Evolutionary conservation across 805 yeast species (phyloP), one percentile per base, ranked within the genome.

Genomic region (Wickerhamiella parazyma): DNA sequence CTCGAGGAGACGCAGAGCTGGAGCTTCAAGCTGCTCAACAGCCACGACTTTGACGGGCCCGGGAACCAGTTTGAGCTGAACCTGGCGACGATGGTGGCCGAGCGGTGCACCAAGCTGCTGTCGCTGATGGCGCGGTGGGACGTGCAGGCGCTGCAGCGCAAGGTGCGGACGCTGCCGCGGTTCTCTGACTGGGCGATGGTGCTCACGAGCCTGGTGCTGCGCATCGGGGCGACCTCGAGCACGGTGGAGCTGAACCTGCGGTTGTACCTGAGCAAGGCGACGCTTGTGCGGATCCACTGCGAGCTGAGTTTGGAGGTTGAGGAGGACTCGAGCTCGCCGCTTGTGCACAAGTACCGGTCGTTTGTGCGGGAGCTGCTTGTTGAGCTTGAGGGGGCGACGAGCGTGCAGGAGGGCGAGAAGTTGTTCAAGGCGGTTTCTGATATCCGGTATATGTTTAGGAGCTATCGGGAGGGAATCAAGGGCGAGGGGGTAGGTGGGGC

Each of bases 351-450:
- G 31, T 58, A 56, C 44, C 41, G 55, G 16, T 39, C 45, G 33
- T 58, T 57, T 52, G 61, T 57, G 14, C 36, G 48, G 16, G 55
- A 55, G 41, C 46, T 58, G 34, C 40, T 58, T 19, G 25, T 38
- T 4, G 58, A 57, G 42, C 46, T 58, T 47, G 60, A 57, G 38
- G 42, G 52, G 3, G 47, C 60, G 7, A 52, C 57, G 12, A 46
- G 48, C 19, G 55, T 49, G 19, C 47, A 48, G 8, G 56, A 50
- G 10, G 52, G 51, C 26, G 56, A 52, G 42, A 59, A 57, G 38
- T 50, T 56, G 48, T 56, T 56, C 49, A 57, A 54, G 25, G 53
- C 57, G 4, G 60, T 55, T 8, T 46, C 48, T 4, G 62, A 58
- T 31, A 47, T 58, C 14, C 50, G 51, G 38, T 45, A 45, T n/a